Evolutionary conservation across 2,329 filamentous ascomycete species (phyloP), one percentile per base, ranked within the genome.

Genomic region (Pseudogymnoascus sp.): DNA sequence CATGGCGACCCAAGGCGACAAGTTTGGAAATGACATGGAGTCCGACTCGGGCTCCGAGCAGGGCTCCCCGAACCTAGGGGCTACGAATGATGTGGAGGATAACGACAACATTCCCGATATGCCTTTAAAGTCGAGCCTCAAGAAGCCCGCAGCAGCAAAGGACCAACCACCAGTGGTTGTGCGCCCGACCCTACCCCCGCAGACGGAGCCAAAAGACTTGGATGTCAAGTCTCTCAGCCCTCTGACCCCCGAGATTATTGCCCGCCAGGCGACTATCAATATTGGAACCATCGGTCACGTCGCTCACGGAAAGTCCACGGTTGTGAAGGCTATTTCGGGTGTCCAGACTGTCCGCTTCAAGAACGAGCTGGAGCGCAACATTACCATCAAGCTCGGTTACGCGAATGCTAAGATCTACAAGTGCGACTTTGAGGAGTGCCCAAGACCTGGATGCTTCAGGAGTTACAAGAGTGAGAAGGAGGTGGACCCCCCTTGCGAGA

Each of bases 381-480:
- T 99, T 73, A 99, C 94, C 71, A 99, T 99, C 82, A 99, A 99
- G 86, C 85, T 99, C 71, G 94, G 94, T 75, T 99, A 99, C 76
- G 94, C 94, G 75, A 99, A 99, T 76, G 94, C 94, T 71, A 97
- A 99, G 79, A 92, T 99, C 76, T 99, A 97, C 87, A 90, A 97
- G 82, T 99, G 94, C 77, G 91, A 97, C 77, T 97, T 90, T 77
- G 75, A 80, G 60, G 87, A 89, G 68, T 99, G 94, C 80, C 94
- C 94, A 63, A 84, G 94, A 70, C 94, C 94, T 66, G 92, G 89
- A 68, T 97, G 93, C 83, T 99, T 92, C 80, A 85, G 89, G 76
- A 96, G 91, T 77, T 99, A 90, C 82, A 96, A 96, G 85, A 96
- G 91, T 76, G 93, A 97, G 77, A 97, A 99, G 82, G 94, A 97